These are phyloP conservation scores for Dovyalis caffra DNA, from an alignment of 345 rosid species.

Conservation along the genomic window DNA sequence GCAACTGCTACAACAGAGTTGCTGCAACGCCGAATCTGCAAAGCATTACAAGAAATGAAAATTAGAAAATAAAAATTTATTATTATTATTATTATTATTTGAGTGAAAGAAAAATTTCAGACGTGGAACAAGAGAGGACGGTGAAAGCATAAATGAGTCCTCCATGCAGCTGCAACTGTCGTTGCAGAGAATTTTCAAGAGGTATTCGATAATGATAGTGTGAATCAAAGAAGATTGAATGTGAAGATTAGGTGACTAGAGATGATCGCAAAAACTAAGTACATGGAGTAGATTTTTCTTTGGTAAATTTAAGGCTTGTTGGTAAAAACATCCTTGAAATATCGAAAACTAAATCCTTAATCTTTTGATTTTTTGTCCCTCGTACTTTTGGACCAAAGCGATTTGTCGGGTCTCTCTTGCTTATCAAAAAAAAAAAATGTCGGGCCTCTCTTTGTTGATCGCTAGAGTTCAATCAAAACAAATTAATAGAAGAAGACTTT, in stretches of 20 bases:
- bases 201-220: not conserved
- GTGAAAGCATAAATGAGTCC: not conserved
- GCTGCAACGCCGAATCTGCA: not conserved
- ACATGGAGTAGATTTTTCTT: not conserved
- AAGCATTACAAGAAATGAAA: not conserved
- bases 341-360: no score
- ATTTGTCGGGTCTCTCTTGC: no score
- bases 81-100: not conserved
- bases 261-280: not conserved
- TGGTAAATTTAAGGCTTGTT: no score
- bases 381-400: no score
- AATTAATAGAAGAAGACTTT: no score
- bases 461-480: no score
- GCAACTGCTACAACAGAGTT: not conserved
- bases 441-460: no score
- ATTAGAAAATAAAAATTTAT: not conserved
- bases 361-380: no score
- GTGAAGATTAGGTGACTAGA: not conserved
- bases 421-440: no score
- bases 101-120: not conserved
- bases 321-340: no score
- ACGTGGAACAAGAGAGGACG: not conserved
- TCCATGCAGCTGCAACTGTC: not conserved
- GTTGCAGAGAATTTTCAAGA: not conserved
- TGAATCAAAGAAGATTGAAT: not conserved